Conservation (phyloP, 2,329 filamentous ascomycete genomes). For the Penicillium sp. region DNA sequence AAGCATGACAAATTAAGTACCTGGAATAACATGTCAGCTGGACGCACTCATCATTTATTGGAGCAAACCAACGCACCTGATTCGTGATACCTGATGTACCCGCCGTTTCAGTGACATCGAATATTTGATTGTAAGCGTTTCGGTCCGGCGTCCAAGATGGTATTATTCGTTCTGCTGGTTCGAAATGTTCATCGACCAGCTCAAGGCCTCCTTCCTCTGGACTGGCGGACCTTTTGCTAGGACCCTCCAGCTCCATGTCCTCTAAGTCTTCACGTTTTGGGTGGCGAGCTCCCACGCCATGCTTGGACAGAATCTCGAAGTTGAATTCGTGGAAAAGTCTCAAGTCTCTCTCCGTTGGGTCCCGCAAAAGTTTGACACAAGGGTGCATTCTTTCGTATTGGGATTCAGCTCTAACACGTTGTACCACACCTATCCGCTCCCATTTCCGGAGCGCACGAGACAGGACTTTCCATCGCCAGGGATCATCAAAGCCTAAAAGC, state of each 20-base stretch:
- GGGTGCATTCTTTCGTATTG: conserved; percentile 42
- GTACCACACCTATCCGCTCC: conserved; percentile 45
- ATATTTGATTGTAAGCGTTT: conserved; percentile 51
- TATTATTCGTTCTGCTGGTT: conserved; percentile 37
- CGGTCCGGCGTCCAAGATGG: conserved; percentile 56
- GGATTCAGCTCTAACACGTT: conserved; percentile 43
- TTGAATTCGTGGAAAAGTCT: conserved; percentile 41
- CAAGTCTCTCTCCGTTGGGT: conserved; percentile 40
- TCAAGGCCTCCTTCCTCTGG: conserved; percentile 18
- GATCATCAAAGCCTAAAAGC: conserved; percentile 42
- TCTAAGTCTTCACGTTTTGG: conserved; percentile 27
- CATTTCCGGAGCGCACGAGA: conserved; percentile 44
- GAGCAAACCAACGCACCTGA: conserved; percentile 30
- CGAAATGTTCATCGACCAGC: conserved; percentile 24
- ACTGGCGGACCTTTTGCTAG: conserved; percentile 3
- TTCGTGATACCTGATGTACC: conserved; percentile 52
- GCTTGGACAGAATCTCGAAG: conserved; percentile 25
- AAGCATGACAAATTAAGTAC: conserved; percentile 43
- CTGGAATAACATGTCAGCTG: conserved; percentile 17
- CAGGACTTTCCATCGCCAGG: conserved; percentile 42
- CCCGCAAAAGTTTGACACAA: conserved; percentile 45
- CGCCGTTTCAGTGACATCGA: conserved; percentile 46
- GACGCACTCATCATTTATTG: neutral
- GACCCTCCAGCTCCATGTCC: conserved; percentile 30
- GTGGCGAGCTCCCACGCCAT: conserved; percentile 15